A percentile compares a stretch with the other conserved stretches of the same genome.
These are phyloP conservation scores for Pythium chondricola DNA, from an alignment of 352 stramenopile genomes.

Conservation along the genomic window DNA sequence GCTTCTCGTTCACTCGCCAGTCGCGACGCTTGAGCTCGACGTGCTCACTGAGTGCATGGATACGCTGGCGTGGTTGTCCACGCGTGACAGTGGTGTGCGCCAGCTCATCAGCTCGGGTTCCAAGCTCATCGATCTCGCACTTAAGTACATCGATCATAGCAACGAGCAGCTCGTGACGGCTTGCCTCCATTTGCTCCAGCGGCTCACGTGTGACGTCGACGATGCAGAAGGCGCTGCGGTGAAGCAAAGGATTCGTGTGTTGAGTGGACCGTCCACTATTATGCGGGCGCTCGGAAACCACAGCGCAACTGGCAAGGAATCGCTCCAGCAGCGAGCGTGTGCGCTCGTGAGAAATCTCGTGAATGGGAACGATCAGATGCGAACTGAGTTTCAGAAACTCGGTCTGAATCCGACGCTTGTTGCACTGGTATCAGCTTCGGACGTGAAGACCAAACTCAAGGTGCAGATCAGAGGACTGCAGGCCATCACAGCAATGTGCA, in stretches of 20 bases:
- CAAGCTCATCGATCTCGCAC: constrained; percentile 43
- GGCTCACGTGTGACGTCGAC: constrained; percentile 24
- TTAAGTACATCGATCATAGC: constrained; percentile 34
- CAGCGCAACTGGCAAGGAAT: constrained; percentile 9
- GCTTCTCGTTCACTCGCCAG: constrained; percentile 47
- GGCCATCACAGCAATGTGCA: constrained; percentile 41
- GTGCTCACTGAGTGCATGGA: constrained; percentile 43
- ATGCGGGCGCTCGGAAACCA: constrained; percentile 32
- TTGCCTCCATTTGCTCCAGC: constrained; percentile 53
- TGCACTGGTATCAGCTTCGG: constrained; percentile 10
- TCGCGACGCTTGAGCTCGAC: constrained; percentile 24
- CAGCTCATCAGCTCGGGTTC: constrained; percentile 28
- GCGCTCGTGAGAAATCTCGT: constrained; percentile 49
- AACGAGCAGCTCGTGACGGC: constrained; percentile 24
- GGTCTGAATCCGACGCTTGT: constrained; percentile 28
- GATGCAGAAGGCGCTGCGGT: constrained; percentile 10
- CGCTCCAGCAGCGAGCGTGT: constrained; percentile 31
- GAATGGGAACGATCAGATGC: constrained; percentile 35
- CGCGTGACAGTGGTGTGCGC: constrained; percentile 25
- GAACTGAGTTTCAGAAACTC: constrained; percentile 43
- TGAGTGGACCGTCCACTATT: constrained; percentile 28
- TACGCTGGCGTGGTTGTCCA: constrained; percentile 49
- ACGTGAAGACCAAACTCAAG: constrained; percentile 6
- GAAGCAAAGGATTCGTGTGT: constrained; percentile 27
- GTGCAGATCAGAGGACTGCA: constrained; percentile 45